A percentile compares a stretch with the other conserved stretches of the same genome.
Conservation (phyloP, 2,329 filamentous ascomycete species). For the Neocatenulostroma microsporum region DNA sequence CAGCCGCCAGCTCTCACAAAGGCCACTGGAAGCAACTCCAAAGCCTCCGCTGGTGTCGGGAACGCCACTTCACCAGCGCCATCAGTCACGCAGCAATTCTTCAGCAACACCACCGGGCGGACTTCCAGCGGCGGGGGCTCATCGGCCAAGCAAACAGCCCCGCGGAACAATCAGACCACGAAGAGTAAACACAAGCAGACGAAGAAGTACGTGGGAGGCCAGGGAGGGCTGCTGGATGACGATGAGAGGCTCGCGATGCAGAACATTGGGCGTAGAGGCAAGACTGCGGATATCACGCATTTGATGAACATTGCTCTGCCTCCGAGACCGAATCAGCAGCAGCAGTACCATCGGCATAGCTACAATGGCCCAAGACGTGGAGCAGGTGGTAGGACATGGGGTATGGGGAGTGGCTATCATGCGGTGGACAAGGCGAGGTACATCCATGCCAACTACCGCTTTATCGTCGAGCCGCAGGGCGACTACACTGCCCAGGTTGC, state of each 20-base stretch:
- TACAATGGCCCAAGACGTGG: slow-evolving; percentile 34
- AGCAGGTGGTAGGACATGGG: slow-evolving; percentile 71
- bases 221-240: slow-evolving; percentile 53
- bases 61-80: slow-evolving; percentile 36
- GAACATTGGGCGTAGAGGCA: slow-evolving; percentile 62
- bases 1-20: slow-evolving; percentile 30
- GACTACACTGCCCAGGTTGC: slow-evolving; percentile 72
- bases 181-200: slow-evolving; percentile 81
- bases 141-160: slow-evolving; percentile 27
- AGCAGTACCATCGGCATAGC: slow-evolving; percentile 36
- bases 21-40: slow-evolving; percentile 26
- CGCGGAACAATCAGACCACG: slow-evolving; percentile 66
- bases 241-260: slow-evolving; percentile 54
- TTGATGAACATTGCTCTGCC: slow-evolving; percentile 85
- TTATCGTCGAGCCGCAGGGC: slow-evolving; percentile 77
- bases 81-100: slow-evolving; percentile 36
- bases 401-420: slow-evolving; percentile 81
- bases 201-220: slow-evolving; percentile 58
- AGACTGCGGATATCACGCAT: slow-evolving; percentile 87
- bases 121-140: slow-evolving; percentile 25
- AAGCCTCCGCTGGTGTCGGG: slow-evolving; percentile 31
- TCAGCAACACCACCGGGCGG: slow-evolving; percentile 34
- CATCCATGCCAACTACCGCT: slow-evolving; percentile 94
- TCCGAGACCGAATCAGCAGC: slow-evolving; percentile 56
- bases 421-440: slow-evolving; percentile 84